phyloP scores from a whole-genome alignment of 768 basidiomycete species.

The Kwoniella sp. region DNA sequence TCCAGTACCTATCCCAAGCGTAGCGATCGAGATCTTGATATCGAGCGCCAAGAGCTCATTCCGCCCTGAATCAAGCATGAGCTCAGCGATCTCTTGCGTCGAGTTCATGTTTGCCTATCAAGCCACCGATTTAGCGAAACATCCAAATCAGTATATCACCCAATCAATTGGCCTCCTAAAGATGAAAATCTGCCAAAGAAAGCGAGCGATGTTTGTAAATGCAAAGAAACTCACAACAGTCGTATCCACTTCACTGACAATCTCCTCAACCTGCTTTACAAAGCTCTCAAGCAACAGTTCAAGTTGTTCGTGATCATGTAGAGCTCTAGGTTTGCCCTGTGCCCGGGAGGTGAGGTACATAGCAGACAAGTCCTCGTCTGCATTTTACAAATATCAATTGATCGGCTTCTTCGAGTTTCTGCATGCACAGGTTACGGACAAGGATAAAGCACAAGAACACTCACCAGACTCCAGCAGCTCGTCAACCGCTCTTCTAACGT shows the following conservation, averaged over 20 bases:
- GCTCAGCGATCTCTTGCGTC: slow-evolving; percentile 96
- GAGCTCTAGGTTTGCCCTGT: slow-evolving; percentile 63
- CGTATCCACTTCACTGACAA: slow-evolving; percentile 87
- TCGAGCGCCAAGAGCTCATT: slow-evolving; percentile 89
- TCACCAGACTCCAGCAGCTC: slow-evolving; percentile 87
- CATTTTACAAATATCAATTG: neutral
- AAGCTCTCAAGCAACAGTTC: slow-evolving; percentile 93
- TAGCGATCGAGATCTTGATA: slow-evolving; percentile 91
- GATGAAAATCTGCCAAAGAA: no score
- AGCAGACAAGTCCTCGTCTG: slow-evolving; percentile 89
- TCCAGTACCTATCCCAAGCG: slow-evolving; percentile 87
- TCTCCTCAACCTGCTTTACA: slow-evolving; percentile 94
- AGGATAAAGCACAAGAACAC: no score
- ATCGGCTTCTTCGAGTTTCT: no score
- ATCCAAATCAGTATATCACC: neutral
- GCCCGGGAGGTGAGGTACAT: slow-evolving; percentile 94
- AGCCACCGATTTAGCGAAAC: neutral
- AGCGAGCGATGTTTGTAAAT: no score
- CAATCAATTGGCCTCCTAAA: no score
- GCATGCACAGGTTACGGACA: no score
- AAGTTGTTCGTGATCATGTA: slow-evolving; percentile 85
- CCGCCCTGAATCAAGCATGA: slow-evolving; percentile 93
- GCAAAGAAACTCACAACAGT: slow-evolving; percentile 75
- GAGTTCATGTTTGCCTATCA: slow-evolving; percentile 85
- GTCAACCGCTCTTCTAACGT: slow-evolving; percentile 87